phyloP scores from a whole-genome alignment of 805 yeast genomes.

The Wickerhamiella shivajii region DNA sequence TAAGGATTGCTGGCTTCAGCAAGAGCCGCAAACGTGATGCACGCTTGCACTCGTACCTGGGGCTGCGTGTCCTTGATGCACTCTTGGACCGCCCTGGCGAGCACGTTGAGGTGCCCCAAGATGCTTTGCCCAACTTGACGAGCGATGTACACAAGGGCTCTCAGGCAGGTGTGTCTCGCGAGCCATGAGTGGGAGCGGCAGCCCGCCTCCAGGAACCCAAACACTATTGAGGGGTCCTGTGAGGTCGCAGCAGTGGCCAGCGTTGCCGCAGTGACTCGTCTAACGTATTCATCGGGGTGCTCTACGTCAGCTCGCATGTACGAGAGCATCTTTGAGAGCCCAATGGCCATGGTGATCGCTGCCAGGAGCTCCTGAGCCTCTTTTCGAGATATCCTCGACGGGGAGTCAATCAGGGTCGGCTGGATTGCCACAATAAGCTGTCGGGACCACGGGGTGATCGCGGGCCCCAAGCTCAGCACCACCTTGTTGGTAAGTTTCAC shows the following conservation, averaged over 20 bases:
- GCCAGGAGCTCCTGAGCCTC: conserved; percentile 73
- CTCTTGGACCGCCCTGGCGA: conserved; percentile 46
- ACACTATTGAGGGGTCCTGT: too few species aligned
- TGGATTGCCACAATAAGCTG: conserved; percentile 58
- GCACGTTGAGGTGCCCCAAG: conserved; percentile 52
- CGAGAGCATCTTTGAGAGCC: conserved; percentile 65
- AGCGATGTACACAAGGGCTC: conserved; percentile 64
- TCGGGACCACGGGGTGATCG: conserved; percentile 57
- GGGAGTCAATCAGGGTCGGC: conserved; percentile 68
- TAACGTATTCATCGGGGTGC: conserved; percentile 62
- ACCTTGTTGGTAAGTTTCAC: conserved; percentile 64
- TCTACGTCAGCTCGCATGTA: conserved; percentile 71
- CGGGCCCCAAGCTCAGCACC: conserved; percentile 45
- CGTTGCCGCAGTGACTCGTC: conserved; percentile 62
- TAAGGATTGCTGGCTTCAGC: conserved; percentile 78
- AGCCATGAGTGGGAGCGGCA: conserved; percentile 64
- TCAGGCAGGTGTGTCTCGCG: conserved; percentile 72
- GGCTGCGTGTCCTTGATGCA: conserved; percentile 54
- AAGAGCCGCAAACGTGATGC: conserved; percentile 52
- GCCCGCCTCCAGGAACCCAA: conserved; percentile 75
- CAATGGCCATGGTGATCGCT: conserved; percentile 65
- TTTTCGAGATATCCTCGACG: conserved; percentile 53
- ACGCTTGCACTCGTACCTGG: conserved; percentile 54
- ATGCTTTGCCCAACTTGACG: conserved; percentile 53
- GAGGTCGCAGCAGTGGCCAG: conserved; percentile 72